Conservation (phyloP, 495 filamentous ascomycete species). For the Penicillium crystallinum region DNA sequence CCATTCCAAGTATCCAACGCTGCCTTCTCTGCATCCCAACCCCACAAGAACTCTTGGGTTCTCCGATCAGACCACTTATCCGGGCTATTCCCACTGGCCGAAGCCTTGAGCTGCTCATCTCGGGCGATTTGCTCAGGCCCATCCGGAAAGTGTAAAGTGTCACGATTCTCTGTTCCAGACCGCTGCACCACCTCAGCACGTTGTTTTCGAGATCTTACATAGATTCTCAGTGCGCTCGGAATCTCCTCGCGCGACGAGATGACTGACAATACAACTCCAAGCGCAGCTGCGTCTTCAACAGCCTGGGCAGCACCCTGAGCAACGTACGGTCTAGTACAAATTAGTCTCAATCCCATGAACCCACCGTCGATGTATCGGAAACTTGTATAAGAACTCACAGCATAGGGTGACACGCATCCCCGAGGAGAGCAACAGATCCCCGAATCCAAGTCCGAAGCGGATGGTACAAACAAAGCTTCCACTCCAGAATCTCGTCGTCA, state of each 20-base stretch:
- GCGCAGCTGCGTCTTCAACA: constrained; percentile 51
- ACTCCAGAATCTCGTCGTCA: constrained; percentile 56
- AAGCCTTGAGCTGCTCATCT: constrained; percentile 40
- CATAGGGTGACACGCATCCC: constrained; percentile 67
- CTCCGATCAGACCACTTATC: constrained; percentile 48
- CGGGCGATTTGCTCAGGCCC: constrained; percentile 47
- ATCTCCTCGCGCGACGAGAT: constrained; percentile 38
- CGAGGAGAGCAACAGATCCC: constrained; percentile 56
- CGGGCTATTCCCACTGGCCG: constrained; percentile 33
- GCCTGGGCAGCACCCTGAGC: constrained; percentile 51
- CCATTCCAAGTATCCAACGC: constrained; percentile 39
- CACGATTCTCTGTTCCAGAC: constrained; percentile 46
- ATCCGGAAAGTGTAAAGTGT: constrained; percentile 50
- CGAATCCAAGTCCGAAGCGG: constrained; percentile 53
- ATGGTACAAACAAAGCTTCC: constrained; percentile 56
- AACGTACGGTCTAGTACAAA: constrained; percentile 31
- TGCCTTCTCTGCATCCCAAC: constrained; percentile 44
- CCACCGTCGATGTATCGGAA: too few relatives aligned
- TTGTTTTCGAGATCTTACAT: constrained; percentile 45
- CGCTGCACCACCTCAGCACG: constrained; percentile 49
- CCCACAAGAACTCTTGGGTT: constrained; percentile 43
- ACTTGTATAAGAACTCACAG: constrained; percentile 31
- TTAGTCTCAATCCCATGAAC: constrained; percentile 4
- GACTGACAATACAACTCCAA: constrained; percentile 42
- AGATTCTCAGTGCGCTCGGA: constrained; percentile 37